Conservation (phyloP, 2,329 filamentous ascomycete species). For the Fusarium heterosporum region DNA sequence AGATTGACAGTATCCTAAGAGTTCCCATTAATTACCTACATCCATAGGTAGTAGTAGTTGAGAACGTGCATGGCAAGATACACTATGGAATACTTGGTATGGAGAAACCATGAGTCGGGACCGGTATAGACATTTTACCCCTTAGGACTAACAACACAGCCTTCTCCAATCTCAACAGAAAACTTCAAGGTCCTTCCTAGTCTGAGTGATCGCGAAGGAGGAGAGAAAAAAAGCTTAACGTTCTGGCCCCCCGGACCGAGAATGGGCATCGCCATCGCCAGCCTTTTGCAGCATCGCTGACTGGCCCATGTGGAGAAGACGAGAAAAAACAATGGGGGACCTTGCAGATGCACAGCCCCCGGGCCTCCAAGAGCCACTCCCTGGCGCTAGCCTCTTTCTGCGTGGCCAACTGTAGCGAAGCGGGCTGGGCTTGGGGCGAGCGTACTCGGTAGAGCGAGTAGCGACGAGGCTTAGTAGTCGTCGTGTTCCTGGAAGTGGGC, state of each 20-base stretch:
- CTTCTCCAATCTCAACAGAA: slow-evolving; percentile 31
- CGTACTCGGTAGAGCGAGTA: background rate
- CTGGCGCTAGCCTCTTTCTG: slow-evolving; percentile 9
- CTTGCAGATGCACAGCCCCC: slow-evolving; percentile 34
- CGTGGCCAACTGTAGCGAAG: slow-evolving; percentile 18
- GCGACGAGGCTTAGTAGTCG: slow-evolving; percentile 31
- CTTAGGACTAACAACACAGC: slow-evolving; percentile 18
- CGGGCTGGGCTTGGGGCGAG: background rate
- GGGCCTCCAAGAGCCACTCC: slow-evolving; percentile 2
- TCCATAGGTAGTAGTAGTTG: background rate
- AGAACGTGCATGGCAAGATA: background rate
- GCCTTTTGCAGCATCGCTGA: slow-evolving; percentile 1
- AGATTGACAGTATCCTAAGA: background rate
- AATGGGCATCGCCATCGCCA: slow-evolving; percentile 37
- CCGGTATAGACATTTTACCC: slow-evolving; percentile 13
- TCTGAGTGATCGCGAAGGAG: slow-evolving; percentile 1
- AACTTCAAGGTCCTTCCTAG: slow-evolving; percentile 5
- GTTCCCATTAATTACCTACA: background rate
- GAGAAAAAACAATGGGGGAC: slow-evolving; percentile 14
- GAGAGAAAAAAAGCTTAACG: slow-evolving; percentile 31
- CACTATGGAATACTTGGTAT: slow-evolving; percentile 1
- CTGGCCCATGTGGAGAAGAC: background rate
- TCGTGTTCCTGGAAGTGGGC: slow-evolving; percentile 32
- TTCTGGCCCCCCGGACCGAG: slow-evolving; percentile 31
- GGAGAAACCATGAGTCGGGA: slow-evolving; percentile 23